Base-by-base conservation (phyloP, 2,329 filamentous ascomycete species). In the Beauveria pseudobassiana region DNA sequence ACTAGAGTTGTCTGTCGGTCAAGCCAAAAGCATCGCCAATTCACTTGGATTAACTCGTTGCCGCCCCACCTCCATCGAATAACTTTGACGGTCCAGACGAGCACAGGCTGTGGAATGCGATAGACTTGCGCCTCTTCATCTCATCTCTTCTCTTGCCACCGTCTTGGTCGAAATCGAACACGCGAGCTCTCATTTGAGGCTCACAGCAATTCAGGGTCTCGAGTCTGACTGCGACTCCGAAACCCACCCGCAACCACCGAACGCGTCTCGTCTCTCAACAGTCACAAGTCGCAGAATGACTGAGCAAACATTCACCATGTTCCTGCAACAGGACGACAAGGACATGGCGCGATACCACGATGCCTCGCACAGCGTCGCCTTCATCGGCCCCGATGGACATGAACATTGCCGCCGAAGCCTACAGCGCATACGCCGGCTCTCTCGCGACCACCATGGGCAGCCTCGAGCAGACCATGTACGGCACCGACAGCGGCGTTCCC, bases 301-400 rank as follows among this genome's bases (percentile, higher is more conserved):
- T 20, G 60, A 62, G 38, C 60, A 62, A 48, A 55, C 49, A 10
- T 63, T 49, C 22, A 53, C 54, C 55, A 46, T 63, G 49, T 63
- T 70, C 67, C 34, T 49, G 30, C 61, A 63, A 55, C 61, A 51
- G 34, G 73, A 75, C 52, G 65, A 68, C 53, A 72, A 76, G 64
- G 76, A 80, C 64, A 78, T 75, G 70, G 70, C 67, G 50, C 76
- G 78, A 63, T 82, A 81, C 69, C 75, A 82, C 48, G 73, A 82
- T 48, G 73, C 77, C 16, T 72, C 75, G 14, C 77, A 77, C 30
- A 63, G 67, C 66, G 65, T 71, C 45, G 73, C 76, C 67, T 77
- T 74, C 66, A 28, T 70, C 76, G 16, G 72, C 75, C 6, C 70
- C 74, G 50, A 77, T 84, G 71, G 78, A 81, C 61, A 73, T 84